phyloP scores from a whole-genome alignment of 805 yeast genomes.

The Starmerella scarabaei region DNA sequence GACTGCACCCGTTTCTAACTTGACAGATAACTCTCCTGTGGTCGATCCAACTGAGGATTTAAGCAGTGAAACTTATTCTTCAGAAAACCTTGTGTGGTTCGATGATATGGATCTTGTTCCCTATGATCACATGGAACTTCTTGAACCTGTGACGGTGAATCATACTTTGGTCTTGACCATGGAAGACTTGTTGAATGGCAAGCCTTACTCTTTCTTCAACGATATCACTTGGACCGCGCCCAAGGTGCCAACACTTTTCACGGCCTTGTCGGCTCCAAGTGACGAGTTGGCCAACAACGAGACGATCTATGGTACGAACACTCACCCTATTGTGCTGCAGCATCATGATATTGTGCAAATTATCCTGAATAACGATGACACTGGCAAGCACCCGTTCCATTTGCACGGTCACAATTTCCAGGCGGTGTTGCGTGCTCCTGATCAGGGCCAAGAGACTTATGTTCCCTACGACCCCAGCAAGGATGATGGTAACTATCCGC shows the following conservation, averaged over 20 bases:
- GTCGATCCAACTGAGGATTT: constrained; percentile 27
- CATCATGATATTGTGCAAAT: constrained; percentile 62
- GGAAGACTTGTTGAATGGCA: constrained; percentile 78
- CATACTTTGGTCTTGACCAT: constrained; percentile 63
- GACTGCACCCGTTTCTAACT: constrained; percentile 31
- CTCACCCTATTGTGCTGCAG: constrained; percentile 59
- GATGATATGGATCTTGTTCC: constrained; percentile 78
- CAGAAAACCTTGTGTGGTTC: constrained; percentile 38
- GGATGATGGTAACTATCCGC: constrained; percentile 44
- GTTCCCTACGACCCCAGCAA: constrained; percentile 43
- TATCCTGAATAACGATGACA: constrained; percentile 71
- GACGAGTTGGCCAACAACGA: constrained; percentile 38
- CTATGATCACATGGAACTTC: constrained; percentile 38
- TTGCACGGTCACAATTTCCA: constrained; percentile 91
- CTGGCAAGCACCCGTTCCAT: constrained; percentile 96
- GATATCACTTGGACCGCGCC: constrained; percentile 67
- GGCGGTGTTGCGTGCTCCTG: constrained; percentile 47
- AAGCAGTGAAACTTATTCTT: constrained; percentile 19
- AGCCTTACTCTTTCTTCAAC: constrained; percentile 90
- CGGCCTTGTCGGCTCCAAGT: constrained; percentile 55
- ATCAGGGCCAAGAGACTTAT: constrained; percentile 44
- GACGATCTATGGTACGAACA: constrained; percentile 68
- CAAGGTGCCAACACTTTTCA: constrained; percentile 70
- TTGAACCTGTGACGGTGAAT: constrained; percentile 51
- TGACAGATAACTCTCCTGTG: constrained; percentile 22